phyloP scores from a whole-genome alignment of 345 rosid species.

The Aquilaria sinensis region DNA sequence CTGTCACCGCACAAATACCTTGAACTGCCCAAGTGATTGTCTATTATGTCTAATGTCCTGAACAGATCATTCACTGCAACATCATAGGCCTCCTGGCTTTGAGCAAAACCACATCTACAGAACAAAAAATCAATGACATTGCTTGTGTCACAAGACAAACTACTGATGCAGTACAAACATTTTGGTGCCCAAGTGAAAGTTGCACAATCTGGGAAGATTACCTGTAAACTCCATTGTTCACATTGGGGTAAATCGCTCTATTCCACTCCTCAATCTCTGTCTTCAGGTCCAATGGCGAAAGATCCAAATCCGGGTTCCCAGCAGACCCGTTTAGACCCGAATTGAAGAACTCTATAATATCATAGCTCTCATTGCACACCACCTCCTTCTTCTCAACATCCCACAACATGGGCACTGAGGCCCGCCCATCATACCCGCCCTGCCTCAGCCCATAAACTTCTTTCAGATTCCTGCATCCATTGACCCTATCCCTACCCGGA shows the following conservation, averaged over 20 bases:
- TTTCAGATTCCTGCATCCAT: conserved; percentile 55
- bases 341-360: conserved; percentile 61
- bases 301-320: conserved; percentile 46
- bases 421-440: conserved; percentile 66
- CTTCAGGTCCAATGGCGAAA: conserved; percentile 42
- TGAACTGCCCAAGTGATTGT: conserved; percentile 43
- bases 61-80: conserved; percentile 57
- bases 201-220: conserved; percentile 6
- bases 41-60: conserved; percentile 49
- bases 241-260: conserved; percentile 55
- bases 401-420: conserved; percentile 87
- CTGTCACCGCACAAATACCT: conserved; percentile 72
- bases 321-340: conserved; percentile 55
- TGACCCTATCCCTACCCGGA: conserved; percentile 57
- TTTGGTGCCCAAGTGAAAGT: no score
- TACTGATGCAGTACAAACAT: background rate
- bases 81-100: conserved; percentile 82
- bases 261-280: conserved; percentile 68
- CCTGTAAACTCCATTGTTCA: conserved; percentile 89
- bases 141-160: background rate
- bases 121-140: background rate
- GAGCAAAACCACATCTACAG: conserved; percentile 82
- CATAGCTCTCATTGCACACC: conserved; percentile 75
- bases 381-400: conserved; percentile 58
- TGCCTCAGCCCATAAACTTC: conserved; percentile 54